phyloP scores from a whole-genome alignment of 352 stramenopile genomes.

The Globisporangium echinulatum region DNA sequence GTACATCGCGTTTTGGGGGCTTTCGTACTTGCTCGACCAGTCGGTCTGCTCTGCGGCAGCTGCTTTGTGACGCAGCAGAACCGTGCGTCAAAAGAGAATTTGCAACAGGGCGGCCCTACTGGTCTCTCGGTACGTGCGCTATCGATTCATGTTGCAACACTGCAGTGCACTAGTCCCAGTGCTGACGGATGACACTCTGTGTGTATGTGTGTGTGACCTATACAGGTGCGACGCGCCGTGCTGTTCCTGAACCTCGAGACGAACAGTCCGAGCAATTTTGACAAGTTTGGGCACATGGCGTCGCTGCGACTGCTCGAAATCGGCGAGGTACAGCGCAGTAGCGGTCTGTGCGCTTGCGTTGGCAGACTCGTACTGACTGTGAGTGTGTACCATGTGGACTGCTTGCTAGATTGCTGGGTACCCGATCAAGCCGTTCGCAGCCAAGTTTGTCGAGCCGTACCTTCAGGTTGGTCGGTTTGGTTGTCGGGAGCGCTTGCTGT shows the following conservation, averaged over 20 bases:
- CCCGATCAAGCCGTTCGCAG: conserved; percentile 75
- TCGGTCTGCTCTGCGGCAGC: conserved; percentile 57
- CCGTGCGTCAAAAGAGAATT: conserved; percentile 55
- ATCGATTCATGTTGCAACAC: background rate
- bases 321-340: conserved; percentile 25
- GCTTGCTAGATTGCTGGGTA: conserved; percentile 56
- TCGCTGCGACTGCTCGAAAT: conserved; percentile 69
- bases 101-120: conserved; percentile 50
- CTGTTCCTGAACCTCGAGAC: conserved; percentile 69
- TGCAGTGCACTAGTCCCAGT: too few relatives aligned
- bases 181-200: background rate
- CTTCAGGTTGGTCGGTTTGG: conserved; percentile 9
- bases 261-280: conserved; percentile 53
- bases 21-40: conserved; percentile 14
- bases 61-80: conserved; percentile 72
- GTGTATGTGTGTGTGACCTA: background rate
- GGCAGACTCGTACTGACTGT: too few relatives aligned
- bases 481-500: background rate
- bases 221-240: conserved; percentile 59
- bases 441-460: conserved; percentile 67
- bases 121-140: conserved; percentile 41
- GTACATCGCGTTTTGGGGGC: background rate
- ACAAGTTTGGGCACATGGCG: conserved; percentile 73
- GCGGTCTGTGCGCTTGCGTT: too few relatives aligned
- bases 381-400: too few relatives aligned